phyloP scores from a whole-genome alignment of 306 rosid species.

The Notholithocarpus densiflorus region DNA sequence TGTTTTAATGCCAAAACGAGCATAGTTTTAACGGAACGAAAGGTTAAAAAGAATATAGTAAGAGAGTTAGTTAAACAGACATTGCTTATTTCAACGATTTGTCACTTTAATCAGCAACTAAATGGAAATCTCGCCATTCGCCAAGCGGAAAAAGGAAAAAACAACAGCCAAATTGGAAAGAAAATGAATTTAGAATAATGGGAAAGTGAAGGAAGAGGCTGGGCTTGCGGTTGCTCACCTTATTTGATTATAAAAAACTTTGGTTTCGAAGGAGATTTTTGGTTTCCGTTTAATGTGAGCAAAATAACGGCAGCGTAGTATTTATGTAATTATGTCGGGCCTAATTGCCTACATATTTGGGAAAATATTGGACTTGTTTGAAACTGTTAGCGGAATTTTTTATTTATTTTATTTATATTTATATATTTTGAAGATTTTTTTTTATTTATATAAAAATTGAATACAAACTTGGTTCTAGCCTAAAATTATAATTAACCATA shows the following conservation, averaged over 20 bases:
- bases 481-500: no score
- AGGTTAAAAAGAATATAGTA: neutral
- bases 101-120: neutral
- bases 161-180: neutral
- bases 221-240: neutral
- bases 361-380: no score
- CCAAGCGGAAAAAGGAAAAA: neutral
- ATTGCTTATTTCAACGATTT: neutral
- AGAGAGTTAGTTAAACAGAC: neutral
- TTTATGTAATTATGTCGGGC: no score
- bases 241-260: neutral
- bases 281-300: neutral
- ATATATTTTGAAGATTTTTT: no score
- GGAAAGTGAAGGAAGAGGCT: neutral
- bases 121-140: neutral
- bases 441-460: no score
- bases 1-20: conserved; percentile 11
- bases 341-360: no score
- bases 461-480: no score
- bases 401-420: no score
- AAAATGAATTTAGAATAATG: neutral
- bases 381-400: no score
- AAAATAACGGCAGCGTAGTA: no score
- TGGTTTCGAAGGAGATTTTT: neutral
- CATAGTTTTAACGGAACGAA: neutral